Base-by-base conservation (phyloP, 441 rosid genomes). In the Hura crepitans region DNA sequence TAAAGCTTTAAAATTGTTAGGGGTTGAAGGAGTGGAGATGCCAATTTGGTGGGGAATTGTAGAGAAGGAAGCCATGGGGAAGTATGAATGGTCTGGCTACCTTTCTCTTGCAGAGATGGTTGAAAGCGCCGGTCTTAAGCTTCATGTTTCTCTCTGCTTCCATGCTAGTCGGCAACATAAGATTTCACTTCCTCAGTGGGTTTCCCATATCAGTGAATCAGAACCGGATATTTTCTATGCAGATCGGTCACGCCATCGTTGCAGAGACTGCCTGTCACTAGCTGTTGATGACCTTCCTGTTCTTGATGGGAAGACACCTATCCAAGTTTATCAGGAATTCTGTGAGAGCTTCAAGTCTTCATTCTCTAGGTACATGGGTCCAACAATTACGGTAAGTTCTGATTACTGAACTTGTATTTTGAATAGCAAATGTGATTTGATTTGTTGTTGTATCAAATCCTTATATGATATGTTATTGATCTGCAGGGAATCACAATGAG, bases 1-100 rank as follows among this genome's bases (percentile, higher is more conserved):
- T 53, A 89, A 74, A 82, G 98, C 98, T 60, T 73, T 93, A 78
- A 93, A 89, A 76, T 81, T 93, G 31, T 78, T 93, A 47, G 98
- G 96, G 37, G 86, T 93, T 0, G 84, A 91, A 69, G 98, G 98
- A 17, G 87, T 93, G 66, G 98, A 93, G 86, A 80, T 93, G 68
- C 96, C 96, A 0, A 77, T 91, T 18, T 93, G 93, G 85, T 93
- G 98, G 98, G 97, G 97, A 20, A 75, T 91, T 1, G 98, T 70
- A 22, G 98, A 93, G 85, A 93, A 87, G 78, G 96, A 86, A 80
- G 84, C 83, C 42, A 78, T 79, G 78, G 97, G 93, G 1, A 83
- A 79, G 74, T 91, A 89, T n/a, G 77, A 91, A 3, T 93, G 97
- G 97, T 88, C 95, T 0, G 89, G 91, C 27, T 88, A 91, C 82